Evolutionary conservation across 2,329 filamentous ascomycete species (phyloP).

Genomic region (Penicillium sclerotiorum): DNA sequence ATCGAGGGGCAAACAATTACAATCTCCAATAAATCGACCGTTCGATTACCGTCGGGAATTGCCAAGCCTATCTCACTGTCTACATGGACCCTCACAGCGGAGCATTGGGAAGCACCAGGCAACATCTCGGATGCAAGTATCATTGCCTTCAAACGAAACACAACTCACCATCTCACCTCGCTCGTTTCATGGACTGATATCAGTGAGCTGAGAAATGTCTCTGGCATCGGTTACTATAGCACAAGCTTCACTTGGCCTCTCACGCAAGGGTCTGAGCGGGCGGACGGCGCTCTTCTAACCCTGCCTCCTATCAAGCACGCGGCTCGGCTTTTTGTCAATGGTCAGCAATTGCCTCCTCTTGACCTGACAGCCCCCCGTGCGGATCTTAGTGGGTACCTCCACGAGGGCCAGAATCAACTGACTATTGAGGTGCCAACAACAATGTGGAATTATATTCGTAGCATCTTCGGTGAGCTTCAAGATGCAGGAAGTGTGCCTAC

Average conservation of each 20-base stretch:
- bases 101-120: slow-evolving; percentile 43
- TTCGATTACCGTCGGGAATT: no score
- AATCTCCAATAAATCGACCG: no score
- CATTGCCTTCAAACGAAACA: slow-evolving; percentile 4
- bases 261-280: no score
- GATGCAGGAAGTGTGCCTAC: no score
- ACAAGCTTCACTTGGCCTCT: slow-evolving; percentile 1
- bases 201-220: slow-evolving; percentile 27
- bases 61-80: not conserved
- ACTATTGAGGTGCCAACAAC: not conserved
- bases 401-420: not conserved
- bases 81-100: slow-evolving; percentile 41
- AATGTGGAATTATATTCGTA: not conserved
- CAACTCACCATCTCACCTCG: slow-evolving; percentile 12
- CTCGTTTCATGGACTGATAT: slow-evolving; percentile 42
- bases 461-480: not conserved
- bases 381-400: not conserved
- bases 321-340: not conserved
- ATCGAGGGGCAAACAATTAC: no score
- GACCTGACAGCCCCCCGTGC: not conserved
- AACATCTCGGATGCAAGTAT: slow-evolving; percentile 31
- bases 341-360: not conserved
- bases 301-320: not conserved
- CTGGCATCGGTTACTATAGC: slow-evolving; percentile 1
- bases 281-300: not conserved